phyloP scores from a whole-genome alignment of 192 early-diverging fungal genomes.

The Entomortierella lignicola region DNA sequence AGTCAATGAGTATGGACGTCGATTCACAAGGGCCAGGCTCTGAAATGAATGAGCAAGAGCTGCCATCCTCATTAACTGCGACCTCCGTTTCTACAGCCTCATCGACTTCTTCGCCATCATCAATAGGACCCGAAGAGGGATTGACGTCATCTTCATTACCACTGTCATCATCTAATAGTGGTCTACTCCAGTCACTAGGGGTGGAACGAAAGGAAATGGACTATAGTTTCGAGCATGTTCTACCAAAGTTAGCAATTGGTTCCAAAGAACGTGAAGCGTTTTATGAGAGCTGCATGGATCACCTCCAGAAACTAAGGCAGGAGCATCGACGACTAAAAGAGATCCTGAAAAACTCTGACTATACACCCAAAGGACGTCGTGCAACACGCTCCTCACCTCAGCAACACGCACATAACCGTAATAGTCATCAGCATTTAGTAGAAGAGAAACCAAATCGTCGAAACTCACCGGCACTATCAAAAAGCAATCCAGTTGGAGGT shows the following conservation, averaged over 20 bases:
- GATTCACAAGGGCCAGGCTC: conserved; percentile 2
- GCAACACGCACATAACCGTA: conserved; percentile 13
- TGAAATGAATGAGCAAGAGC: conserved; percentile 2
- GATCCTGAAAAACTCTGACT: conserved; percentile 39
- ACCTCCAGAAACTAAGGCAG: conserved; percentile 33
- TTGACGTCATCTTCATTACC: background rate
- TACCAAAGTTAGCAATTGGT: conserved; percentile 47
- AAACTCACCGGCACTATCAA: conserved; percentile 14
- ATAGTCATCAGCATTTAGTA: conserved; percentile 13
- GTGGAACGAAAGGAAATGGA: conserved; percentile 28
- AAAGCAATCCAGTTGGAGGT: background rate
- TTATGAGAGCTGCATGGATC: conserved; percentile 50
- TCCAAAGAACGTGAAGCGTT: conserved; percentile 53
- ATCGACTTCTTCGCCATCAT: conserved; percentile 28
- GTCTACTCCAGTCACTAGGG: conserved; percentile 19
- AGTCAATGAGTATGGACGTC: conserved; percentile 23
- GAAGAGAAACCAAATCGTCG: conserved; percentile 26
- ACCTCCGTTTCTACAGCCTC: conserved; percentile 23
- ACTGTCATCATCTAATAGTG: conserved; percentile 5
- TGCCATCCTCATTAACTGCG: conserved; percentile 14
- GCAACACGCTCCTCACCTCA: conserved; percentile 43
- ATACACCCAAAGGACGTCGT: conserved; percentile 34
- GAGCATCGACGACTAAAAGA: conserved; percentile 50
- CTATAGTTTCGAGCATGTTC: conserved; percentile 28
- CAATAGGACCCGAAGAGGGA: conserved; percentile 30